These are phyloP conservation scores for Iris macrosiphon DNA, from an alignment of 106 monocot genomes.

Conservation along the genomic window DNA sequence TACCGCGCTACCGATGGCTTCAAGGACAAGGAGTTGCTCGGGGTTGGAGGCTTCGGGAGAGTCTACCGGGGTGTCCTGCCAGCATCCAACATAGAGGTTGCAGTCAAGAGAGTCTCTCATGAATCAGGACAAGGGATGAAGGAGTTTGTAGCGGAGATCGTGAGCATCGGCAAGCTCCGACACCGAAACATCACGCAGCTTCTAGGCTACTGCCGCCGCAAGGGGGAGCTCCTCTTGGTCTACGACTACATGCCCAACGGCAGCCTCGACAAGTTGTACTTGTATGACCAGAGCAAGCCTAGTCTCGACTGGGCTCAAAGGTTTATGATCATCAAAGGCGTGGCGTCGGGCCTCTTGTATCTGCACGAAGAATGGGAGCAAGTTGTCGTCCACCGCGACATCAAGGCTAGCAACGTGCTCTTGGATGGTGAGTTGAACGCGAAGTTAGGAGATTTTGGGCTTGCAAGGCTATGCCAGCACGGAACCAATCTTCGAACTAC, in stretches of 20 bases:
- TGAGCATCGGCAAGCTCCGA: constrained; percentile 38
- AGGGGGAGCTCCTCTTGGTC: constrained; percentile 52
- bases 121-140: constrained; percentile 20
- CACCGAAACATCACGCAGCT: constrained; percentile 74
- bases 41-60: constrained; percentile 52
- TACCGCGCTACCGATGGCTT: constrained; percentile 51
- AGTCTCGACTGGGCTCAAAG: too few relatives aligned
- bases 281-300: too few relatives aligned
- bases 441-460: too few relatives aligned
- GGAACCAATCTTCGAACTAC: too few relatives aligned
- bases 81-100: constrained; percentile 12
- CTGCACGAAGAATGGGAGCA: too few relatives aligned
- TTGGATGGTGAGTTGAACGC: too few relatives aligned
- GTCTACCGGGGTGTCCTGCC: constrained; percentile 53
- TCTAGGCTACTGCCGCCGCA: constrained; percentile 63
- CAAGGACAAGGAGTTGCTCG: constrained; percentile 35
- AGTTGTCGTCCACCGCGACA: too few relatives aligned
- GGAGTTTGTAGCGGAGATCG: constrained; percentile 51
- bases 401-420: too few relatives aligned
- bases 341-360: too few relatives aligned
- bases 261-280: constrained; percentile 54
- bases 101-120: constrained; percentile 54
- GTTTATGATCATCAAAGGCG: too few relatives aligned
- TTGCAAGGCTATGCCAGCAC: too few relatives aligned
- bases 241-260: constrained; percentile 89